These are phyloP conservation scores for Lupinus albus DNA, from an alignment of 306 rosid genomes.

Conservation along the genomic window DNA sequence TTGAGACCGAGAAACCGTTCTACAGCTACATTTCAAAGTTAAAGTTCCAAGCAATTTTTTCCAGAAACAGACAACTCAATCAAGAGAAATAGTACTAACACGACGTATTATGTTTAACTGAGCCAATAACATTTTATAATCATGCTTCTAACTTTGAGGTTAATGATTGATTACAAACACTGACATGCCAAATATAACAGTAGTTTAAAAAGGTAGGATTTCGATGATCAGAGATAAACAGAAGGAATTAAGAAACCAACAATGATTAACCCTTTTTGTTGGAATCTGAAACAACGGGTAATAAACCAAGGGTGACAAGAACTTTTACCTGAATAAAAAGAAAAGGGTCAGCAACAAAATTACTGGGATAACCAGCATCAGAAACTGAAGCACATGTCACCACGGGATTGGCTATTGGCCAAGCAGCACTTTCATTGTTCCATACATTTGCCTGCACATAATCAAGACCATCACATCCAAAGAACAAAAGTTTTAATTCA, in stretches of 20 bases:
- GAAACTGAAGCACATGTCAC: constrained; percentile 92
- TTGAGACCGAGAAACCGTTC: constrained; percentile 2
- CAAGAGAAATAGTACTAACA: neutral
- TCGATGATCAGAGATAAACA: constrained; percentile 17
- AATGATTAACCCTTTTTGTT: constrained; percentile 9
- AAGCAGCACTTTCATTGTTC: constrained; percentile 71
- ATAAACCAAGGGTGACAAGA: neutral
- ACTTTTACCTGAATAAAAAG: constrained; percentile 72
- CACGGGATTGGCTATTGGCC: constrained; percentile 98
- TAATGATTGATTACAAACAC: constrained; percentile 29
- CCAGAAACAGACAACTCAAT: constrained; percentile 17
- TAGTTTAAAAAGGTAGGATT: neutral
- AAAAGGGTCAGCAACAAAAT: constrained; percentile 99
- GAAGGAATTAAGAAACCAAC: constrained; percentile 23
- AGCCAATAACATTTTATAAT: constrained; percentile 26
- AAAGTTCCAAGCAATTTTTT: constrained; percentile 21
- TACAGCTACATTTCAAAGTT: constrained; percentile 1
- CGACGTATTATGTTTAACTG: neutral
- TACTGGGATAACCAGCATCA: constrained; percentile 88
- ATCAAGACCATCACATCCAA: constrained; percentile 41
- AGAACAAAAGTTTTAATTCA: constrained; percentile 2
- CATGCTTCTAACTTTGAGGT: neutral
- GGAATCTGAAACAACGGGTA: constrained; percentile 36
- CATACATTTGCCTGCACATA: constrained; percentile 69
- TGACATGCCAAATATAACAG: constrained; percentile 28